phyloP scores from a whole-genome alignment of 768 basidiomycete genomes.

The Rhodosporidiobolus sp. region DNA sequence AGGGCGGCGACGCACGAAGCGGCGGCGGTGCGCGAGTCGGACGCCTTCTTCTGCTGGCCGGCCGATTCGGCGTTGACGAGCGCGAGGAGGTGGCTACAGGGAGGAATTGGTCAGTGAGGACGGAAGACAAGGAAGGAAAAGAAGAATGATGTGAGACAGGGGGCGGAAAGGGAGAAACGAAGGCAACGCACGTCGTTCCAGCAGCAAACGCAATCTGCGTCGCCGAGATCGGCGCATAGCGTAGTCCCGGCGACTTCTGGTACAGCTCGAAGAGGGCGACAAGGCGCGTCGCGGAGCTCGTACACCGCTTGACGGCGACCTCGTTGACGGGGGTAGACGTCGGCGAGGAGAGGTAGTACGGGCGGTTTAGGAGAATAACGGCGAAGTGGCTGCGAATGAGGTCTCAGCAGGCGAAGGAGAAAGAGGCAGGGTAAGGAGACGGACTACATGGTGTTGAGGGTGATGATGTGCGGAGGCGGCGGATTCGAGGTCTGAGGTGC shows the following conservation, averaged over 20 bases:
- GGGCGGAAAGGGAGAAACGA: no score
- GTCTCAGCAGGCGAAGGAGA: no score
- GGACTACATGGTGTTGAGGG: conserved; percentile 57
- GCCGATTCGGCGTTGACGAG: conserved; percentile 56
- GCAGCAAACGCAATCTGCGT: conserved; percentile 62
- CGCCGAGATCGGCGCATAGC: conserved; percentile 60
- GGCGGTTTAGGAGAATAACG: conserved; percentile 62
- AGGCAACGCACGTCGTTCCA: conserved; percentile 55
- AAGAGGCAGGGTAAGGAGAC: no score
- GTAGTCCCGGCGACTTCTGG: conserved; percentile 58
- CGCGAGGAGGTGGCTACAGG: conserved; percentile 53
- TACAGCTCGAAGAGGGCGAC: conserved; percentile 57
- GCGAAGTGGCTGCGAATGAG: conserved; percentile 53
- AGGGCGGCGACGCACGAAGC: conserved; percentile 56
- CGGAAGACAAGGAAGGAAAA: no score
- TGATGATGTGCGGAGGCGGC: conserved; percentile 52
- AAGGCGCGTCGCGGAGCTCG: conserved; percentile 54
- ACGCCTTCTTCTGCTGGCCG: conserved; percentile 52
- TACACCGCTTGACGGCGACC: conserved; percentile 53
- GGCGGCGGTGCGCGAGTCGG: conserved; percentile 54
- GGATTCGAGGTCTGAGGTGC: conserved; percentile 22
- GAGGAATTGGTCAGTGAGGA: no score
- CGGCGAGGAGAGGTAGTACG: conserved; percentile 51
- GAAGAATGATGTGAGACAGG: no score
- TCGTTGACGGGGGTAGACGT: conserved; percentile 12